Evolutionary conservation across 2,329 filamentous ascomycete genomes (phyloP), one percentile per base, ranked within the genome.

Genomic region (Epichloe aotearoae): DNA sequence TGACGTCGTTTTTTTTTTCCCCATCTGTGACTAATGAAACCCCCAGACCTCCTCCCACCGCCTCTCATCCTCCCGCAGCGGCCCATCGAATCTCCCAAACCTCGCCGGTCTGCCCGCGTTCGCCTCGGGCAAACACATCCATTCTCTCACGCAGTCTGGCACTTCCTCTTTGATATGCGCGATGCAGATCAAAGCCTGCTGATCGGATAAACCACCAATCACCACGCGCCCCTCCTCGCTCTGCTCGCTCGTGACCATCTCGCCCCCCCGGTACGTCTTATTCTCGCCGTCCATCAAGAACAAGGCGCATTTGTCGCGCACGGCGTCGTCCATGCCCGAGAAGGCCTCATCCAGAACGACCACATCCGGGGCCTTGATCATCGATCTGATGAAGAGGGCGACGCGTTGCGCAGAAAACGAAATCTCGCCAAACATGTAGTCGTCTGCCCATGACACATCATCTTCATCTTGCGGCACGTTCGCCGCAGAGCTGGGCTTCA

Each of bases 101-200:
- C 84, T 73, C 10, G 84, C 81, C 15, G 75, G 67, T 36, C 62
- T 59, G 1, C 77, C 77, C 1, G 79, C 79, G 49, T 83, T 85
- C 3, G 83, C 75, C 66, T 90, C 85, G 1, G 91, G 89, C 33
- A 96, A 71, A 63, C 87, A 90, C 47, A 97, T 73, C 84, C 86
- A 97, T 62, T 94, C 82, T 45, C 88, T 72, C 23, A 96, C 78
- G 57, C 83, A 84, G 47, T 84, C 82, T 0, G 93, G 93, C 10
- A 97, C 86, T 66, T 98, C 93, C 59, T 95, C 89, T 55, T 82
- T 83, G 54, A 91, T 76, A 68, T 98, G 93, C 54, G 88, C 93
- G 53, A 97, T 91, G 56, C 90, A 88, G n/a, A 97, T 77, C 50
- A 98, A 69, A 1, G 89, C 89, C 67, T 97, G 91, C 20, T 79